Base-by-base conservation (phyloP, 2,329 filamentous ascomycete genomes). In the Cryoendolithus antarcticus region DNA sequence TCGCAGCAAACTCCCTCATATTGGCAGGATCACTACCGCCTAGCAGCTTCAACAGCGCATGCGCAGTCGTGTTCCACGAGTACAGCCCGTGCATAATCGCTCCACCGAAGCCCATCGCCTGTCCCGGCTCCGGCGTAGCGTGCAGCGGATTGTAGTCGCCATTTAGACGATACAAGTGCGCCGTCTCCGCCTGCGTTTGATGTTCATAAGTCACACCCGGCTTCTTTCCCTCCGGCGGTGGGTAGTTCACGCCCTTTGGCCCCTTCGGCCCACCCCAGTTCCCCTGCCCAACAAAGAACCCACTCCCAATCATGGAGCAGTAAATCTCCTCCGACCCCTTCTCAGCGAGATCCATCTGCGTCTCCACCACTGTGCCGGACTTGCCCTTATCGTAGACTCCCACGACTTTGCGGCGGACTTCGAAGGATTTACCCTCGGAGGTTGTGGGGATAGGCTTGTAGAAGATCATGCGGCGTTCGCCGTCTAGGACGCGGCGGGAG, bases 101-200 rank as follows among this genome's bases (percentile, higher is more conserved):
- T 28, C 86, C 86, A 21, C 85, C 84, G 51, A 93, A 94, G 44
- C 88, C 86, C 84, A 94, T 93, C 65, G 86, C 81, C 62, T 75
- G 65, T 44, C 86, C 86, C 0, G 86, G 84, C 63, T 86, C 83
- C 9, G 86, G 86, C 11, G 82, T 83, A 5, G 85, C 86, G 59
- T 94, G 86, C 29, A 94, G 77, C 21, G 86, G 88, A 67, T 94
- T 94, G 65, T 94, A 94, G 66, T 94, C 88, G 48, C 86, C 86
- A 53, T 93, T 94, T 37, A 94, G 72, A 63, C 73, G 74, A 62
- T 91, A 91, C 40, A 91, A 67, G 46, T 82, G 73, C 6, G 84
- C 76, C 4, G 83, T 83, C 65, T 88, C 77, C 38, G 66, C 56
- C 19, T 67, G 82, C 4, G 82, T 86, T 62, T 86, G 79, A 52